Base-by-base conservation (phyloP, 306 rosid species). In the Abrus precatorius region DNA sequence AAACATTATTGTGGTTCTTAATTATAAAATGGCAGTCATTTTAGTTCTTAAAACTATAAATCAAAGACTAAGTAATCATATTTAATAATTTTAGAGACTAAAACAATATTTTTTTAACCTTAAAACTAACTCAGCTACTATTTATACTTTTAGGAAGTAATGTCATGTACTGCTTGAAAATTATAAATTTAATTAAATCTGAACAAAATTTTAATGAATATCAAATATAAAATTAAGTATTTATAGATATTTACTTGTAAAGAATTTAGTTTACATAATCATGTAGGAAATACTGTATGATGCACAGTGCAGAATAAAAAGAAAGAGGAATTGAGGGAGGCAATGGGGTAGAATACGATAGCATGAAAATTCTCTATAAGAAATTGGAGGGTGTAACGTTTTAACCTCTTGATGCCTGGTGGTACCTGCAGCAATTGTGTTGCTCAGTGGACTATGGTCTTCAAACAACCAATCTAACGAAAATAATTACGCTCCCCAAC, bases 321-420 rank as follows among this genome's bases (percentile, higher is more conserved):
- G 48, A 3, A 63, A 33, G 44, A 62, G 10, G 69, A 34, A 36
- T 36, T 62, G 5, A 63, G 36, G 4, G 65, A 96, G 97, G 98
- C 99, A 96, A 77, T 82, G 77, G 81, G 98, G 99, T 4, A 96
- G 32, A 96, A 83, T 32, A 96, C 85, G 80, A 96, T 87, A 71
- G 91, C 96, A 87, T 93, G 97, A 76, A 90, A 96, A 62, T 79
- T 86, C 74, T 93, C 93, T 12, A 72, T 63, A 3, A 86, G 74
- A 72, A 96, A 96, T 57, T 96, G 98, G 57, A 88, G 92, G 0
- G 90, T 41, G 0, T 86, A 88, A 38, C 80, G 91, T 82, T 90
- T 93, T 72, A 96, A 83, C 88, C 93, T 83, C 80, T 89, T 90
- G 78, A 96, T 90, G 80, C 84, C 85, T 29, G 97, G 92, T 52